Percentiles rank a stretch among this genome's conserved stretches.
Conservation (phyloP, 1,139 yeast species). For the Kurtzmaniella quercitrusa region DNA sequence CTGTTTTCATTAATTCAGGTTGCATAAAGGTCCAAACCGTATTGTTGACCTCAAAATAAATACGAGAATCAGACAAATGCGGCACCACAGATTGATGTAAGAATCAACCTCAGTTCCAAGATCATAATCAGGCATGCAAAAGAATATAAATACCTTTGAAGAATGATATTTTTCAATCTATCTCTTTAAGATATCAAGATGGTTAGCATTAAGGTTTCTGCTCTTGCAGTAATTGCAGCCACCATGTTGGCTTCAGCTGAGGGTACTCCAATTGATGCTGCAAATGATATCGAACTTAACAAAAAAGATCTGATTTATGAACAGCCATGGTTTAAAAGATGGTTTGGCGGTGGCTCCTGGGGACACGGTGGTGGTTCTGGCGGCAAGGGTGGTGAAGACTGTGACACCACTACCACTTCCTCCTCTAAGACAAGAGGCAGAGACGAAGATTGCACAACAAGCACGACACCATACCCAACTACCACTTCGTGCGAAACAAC, state of each 20-base stretch:
- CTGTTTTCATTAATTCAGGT: no score
- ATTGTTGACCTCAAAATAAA: no score
- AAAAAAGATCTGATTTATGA: conserved; percentile 7
- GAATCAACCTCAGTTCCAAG: neutral
- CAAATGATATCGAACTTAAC: conserved; percentile 7
- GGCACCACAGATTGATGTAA: no score
- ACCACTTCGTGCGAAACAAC: conserved; percentile 3
- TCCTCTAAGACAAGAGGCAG: conserved; percentile 5
- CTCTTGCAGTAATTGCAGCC: conserved; percentile 7
- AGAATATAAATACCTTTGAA: neutral
- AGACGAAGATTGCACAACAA: neutral
- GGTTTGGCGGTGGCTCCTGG: conserved; percentile 1
- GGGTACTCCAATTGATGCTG: conserved; percentile 5
- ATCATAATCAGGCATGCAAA: neutral
- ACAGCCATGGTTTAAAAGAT: conserved; percentile 6
- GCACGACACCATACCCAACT: conserved; percentile 5
- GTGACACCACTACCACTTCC: conserved; percentile 1
- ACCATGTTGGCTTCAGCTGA: conserved; percentile 2
- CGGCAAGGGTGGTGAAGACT: conserved; percentile 3
- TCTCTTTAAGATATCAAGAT: conserved; percentile 1
- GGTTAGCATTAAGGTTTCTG: conserved; percentile 4
- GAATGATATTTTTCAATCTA: neutral
- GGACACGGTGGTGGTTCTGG: neutral
- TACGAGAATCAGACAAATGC: no score
- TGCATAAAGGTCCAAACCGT: no score